Evolutionary conservation across 148 eudicot genomes (phyloP).

Genomic region (Salicornia ramosissima): DNA sequence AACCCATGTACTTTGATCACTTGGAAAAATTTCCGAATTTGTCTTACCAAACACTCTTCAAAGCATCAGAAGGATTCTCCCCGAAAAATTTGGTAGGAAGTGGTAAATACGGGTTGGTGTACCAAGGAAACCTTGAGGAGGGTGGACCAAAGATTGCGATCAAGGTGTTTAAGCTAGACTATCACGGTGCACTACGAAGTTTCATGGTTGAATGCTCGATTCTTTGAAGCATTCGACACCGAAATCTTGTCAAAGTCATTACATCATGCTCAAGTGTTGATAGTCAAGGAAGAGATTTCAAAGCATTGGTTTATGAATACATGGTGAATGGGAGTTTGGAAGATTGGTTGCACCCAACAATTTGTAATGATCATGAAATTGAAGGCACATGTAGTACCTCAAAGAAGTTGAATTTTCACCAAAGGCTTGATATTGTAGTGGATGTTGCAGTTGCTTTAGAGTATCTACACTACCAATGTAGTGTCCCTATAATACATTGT

Average conservation of each 20-base stretch:
- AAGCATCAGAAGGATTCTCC: conserved; percentile 34
- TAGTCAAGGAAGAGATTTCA: conserved; percentile 20
- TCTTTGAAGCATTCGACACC: conserved; percentile 19
- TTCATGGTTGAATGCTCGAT: conserved; percentile 18
- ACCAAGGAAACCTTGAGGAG: conserved; percentile 21
- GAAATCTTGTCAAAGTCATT: conserved; percentile 21
- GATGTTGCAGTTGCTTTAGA: conserved; percentile 40
- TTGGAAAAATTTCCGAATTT: conserved; percentile 8
- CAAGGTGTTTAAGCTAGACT: conserved; percentile 21
- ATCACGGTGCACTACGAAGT: conserved; percentile 18
- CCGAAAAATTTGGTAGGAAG: conserved; percentile 19
- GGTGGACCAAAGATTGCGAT: conserved; percentile 16
- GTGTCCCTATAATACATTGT: conserved; percentile 27
- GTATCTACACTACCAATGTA: conserved; percentile 33
- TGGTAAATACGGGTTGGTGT: conserved; percentile 30
- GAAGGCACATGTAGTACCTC: neutral
- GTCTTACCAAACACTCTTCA: conserved; percentile 23
- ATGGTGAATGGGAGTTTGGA: conserved; percentile 24
- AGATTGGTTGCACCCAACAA: conserved; percentile 19
- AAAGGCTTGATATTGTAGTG: conserved; percentile 24
- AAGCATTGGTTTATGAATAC: conserved; percentile 24
- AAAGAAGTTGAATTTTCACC: neutral
- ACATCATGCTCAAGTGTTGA: conserved; percentile 26
- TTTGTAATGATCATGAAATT: neutral
- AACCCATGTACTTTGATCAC: neutral